Evolutionary conservation across 139 green algal genomes (phyloP).

Genomic region (Zygnema cylindricum): DNA sequence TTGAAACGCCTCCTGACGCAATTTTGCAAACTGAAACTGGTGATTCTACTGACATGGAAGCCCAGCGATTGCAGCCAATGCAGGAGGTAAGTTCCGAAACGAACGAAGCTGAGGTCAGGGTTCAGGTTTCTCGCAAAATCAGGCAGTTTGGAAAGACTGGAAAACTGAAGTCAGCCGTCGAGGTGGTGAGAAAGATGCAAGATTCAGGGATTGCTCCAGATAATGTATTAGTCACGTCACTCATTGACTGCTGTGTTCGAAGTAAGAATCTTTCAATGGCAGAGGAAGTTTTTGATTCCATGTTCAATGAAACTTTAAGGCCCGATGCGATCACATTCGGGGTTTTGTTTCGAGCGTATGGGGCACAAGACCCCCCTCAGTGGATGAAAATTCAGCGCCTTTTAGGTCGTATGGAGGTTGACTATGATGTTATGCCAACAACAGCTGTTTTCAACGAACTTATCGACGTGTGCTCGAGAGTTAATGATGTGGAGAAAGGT

Average conservation of each 20-base stretch:
- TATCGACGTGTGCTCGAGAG: slow-evolving; percentile 43
- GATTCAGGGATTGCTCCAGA: slow-evolving; percentile 40
- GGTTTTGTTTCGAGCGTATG: slow-evolving; percentile 48
- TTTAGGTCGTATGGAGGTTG: slow-evolving; percentile 32
- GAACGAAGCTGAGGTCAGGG: background rate
- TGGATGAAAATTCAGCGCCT: slow-evolving; percentile 53
- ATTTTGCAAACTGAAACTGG: too few relatives aligned
- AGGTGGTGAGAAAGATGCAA: slow-evolving; percentile 37
- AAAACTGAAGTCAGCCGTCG: slow-evolving; percentile 20
- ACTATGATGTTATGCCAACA: slow-evolving; percentile 37
- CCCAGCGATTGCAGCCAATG: background rate
- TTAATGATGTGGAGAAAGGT: slow-evolving; percentile 46
- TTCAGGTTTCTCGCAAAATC: slow-evolving; percentile 44
- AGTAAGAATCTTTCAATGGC: slow-evolving; percentile 31
- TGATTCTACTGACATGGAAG: too few relatives aligned
- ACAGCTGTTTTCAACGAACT: slow-evolving; percentile 52
- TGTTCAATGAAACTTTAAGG: slow-evolving; percentile 25
- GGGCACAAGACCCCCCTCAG: slow-evolving; percentile 28
- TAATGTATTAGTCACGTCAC: slow-evolving; percentile 33
- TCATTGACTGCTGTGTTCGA: slow-evolving; percentile 50
- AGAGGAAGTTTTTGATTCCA: slow-evolving; percentile 28
- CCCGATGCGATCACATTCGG: slow-evolving; percentile 46
- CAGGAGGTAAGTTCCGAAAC: background rate
- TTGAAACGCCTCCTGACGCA: background rate
- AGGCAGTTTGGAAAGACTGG: slow-evolving; percentile 24